Evolutionary conservation across 2,329 filamentous ascomycete genomes (phyloP).

Genomic region (Sclerotinia spermophila): DNA sequence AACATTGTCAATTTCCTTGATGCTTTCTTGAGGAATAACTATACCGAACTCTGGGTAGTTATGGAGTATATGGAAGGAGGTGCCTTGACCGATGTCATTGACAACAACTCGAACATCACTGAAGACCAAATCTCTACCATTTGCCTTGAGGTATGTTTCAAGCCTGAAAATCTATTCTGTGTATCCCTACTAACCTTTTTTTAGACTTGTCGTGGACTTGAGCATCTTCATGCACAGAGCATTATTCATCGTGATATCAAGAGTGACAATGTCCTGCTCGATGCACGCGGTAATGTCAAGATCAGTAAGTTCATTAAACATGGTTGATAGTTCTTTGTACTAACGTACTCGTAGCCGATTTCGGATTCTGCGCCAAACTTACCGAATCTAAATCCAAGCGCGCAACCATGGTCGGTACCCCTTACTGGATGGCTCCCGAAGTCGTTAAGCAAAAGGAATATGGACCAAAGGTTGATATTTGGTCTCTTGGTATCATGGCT

Average conservation of each 20-base stretch:
- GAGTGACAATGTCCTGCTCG: constrained; percentile 94
- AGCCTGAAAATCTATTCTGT: background rate
- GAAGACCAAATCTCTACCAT: constrained; percentile 98
- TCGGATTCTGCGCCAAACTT: constrained; percentile 97
- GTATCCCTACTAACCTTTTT: constrained; percentile 20
- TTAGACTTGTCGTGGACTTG: constrained; percentile 90
- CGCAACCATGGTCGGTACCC: constrained; percentile 97
- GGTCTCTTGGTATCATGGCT: constrained; percentile 98
- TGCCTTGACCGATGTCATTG: constrained; percentile 95
- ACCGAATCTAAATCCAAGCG: constrained; percentile 96
- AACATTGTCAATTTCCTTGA: constrained; percentile 99
- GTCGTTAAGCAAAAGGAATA: constrained; percentile 98
- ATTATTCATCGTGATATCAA: constrained; percentile 99
- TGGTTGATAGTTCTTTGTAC: background rate
- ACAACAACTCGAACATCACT: constrained; percentile 90
- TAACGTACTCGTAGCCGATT: constrained; percentile 67
- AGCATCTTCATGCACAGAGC: constrained; percentile 91
- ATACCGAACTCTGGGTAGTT: constrained; percentile 95
- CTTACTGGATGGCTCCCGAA: constrained; percentile 99
- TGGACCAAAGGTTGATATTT: constrained; percentile 96
- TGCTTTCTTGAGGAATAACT: constrained; percentile 92
- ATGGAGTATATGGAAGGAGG: constrained; percentile 99
- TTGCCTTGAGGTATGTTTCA: constrained; percentile 75
- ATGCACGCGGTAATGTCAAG: constrained; percentile 93
- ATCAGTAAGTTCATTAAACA: constrained; percentile 63